Percentiles rank a stretch among this genome's conserved stretches.
These are phyloP conservation scores for Hypholoma fasciculare DNA, from an alignment of 768 basidiomycete species.

Conservation along the genomic window DNA sequence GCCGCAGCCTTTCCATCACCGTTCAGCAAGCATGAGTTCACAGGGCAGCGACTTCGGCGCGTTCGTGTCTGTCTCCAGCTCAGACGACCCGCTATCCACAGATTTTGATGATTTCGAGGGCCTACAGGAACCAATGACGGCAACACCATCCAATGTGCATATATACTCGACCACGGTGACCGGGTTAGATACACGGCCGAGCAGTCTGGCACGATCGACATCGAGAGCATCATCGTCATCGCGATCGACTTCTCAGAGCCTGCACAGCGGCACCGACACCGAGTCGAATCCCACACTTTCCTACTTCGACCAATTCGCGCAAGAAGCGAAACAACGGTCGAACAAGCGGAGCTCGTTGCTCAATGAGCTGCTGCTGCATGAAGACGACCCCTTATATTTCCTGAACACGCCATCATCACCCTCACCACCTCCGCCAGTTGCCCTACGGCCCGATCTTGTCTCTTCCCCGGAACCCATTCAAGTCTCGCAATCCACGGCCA, in stretches of 20 bases:
- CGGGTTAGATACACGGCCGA: background rate
- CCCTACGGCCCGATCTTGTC: background rate
- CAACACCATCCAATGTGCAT: slow-evolving; percentile 6
- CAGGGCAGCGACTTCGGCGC: slow-evolving; percentile 58
- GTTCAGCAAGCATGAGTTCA: slow-evolving; percentile 22
- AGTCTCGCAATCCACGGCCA: no score
- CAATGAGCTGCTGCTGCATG: slow-evolving; percentile 62
- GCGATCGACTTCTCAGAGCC: slow-evolving; percentile 3
- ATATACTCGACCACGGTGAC: background rate
- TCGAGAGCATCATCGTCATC: slow-evolving; percentile 2
- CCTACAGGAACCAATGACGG: background rate
- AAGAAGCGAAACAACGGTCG: slow-evolving; percentile 54
- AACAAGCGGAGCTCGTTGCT: slow-evolving; percentile 56
- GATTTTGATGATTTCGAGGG: slow-evolving; percentile 11
- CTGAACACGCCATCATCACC: slow-evolving; percentile 23
- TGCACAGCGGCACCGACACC: background rate
- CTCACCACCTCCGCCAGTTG: background rate
- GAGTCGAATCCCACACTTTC: slow-evolving; percentile 32
- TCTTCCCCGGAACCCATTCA: no score
- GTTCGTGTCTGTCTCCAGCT: slow-evolving; percentile 56
- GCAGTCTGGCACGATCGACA: background rate
- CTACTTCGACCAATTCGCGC: slow-evolving; percentile 65
- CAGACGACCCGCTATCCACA: slow-evolving; percentile 49
- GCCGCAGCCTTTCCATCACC: slow-evolving; percentile 11
- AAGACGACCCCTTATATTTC: slow-evolving; percentile 75